These are phyloP conservation scores for Lasiodiplodia sp. DNA, from an alignment of 2,329 filamentous ascomycete genomes.

Conservation along the genomic window DNA sequence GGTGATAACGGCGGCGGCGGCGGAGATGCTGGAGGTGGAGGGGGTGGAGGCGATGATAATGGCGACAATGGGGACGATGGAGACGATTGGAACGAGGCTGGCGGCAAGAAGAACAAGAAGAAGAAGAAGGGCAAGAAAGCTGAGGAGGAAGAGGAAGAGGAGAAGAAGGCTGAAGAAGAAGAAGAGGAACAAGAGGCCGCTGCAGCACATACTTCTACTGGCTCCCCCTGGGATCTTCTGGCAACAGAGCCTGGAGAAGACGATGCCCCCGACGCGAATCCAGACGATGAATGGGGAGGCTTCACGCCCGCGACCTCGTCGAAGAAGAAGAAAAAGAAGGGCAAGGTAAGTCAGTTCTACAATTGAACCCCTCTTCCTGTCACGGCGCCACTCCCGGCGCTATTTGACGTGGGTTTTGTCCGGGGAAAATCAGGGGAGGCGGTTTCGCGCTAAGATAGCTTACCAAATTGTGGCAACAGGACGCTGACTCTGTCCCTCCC, in stretches of 20 bases:
- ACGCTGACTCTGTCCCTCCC: constrained; percentile 30
- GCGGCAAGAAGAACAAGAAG: constrained; percentile 51
- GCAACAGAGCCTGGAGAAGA: constrained; percentile 10
- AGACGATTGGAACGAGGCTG: constrained; percentile 42
- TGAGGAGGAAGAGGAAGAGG: constrained; percentile 40
- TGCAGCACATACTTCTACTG: constrained; percentile 37
- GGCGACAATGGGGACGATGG: constrained; percentile 39
- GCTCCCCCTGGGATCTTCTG: constrained; percentile 34
- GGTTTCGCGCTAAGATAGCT: constrained; percentile 24
- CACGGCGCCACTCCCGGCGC: constrained; percentile 8
- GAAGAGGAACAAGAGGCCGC: constrained; percentile 36
- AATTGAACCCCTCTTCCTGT: background rate
- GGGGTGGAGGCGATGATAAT: constrained; percentile 39
- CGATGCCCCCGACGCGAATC: constrained; percentile 37
- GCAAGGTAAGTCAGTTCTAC: constrained; percentile 53
- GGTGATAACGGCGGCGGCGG: constrained; percentile 41
- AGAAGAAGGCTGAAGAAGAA: constrained; percentile 47
- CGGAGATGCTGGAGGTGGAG: constrained; percentile 46
- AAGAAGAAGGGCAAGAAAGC: constrained; percentile 45
- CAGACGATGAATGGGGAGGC: constrained; percentile 53
- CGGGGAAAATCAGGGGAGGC: constrained; percentile 12
- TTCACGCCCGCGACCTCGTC: constrained; percentile 50
- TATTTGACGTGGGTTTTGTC: background rate
- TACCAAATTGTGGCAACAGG: constrained; percentile 21
- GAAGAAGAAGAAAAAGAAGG: constrained; percentile 61